phyloP scores from a whole-genome alignment of 768 basidiomycete species.

The Brasilioporus rufonigricans region DNA sequence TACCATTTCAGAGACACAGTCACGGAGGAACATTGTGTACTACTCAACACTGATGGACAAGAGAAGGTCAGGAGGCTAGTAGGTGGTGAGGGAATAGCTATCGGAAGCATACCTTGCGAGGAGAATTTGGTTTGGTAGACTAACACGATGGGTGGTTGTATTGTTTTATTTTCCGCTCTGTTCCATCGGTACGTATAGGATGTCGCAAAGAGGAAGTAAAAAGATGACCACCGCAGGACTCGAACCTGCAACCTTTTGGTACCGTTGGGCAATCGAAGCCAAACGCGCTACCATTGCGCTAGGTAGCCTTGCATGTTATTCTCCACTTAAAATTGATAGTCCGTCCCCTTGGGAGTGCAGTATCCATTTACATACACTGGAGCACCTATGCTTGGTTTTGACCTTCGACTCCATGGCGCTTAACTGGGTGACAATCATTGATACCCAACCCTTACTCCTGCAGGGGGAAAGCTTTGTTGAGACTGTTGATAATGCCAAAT shows the following conservation, averaged over 20 bases:
- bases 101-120: slow-evolving; percentile 61
- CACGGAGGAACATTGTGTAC: slow-evolving; percentile 53
- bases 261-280: slow-evolving; percentile 76
- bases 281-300: slow-evolving; percentile 96
- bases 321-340: background rate
- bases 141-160: background rate
- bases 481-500: slow-evolving; percentile 56
- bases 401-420: slow-evolving; percentile 55
- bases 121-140: slow-evolving; percentile 15
- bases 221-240: slow-evolving; percentile 85
- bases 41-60: slow-evolving; percentile 38
- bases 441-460: slow-evolving; percentile 57
- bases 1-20: slow-evolving; percentile 61
- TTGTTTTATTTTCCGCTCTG: background rate
- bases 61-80: slow-evolving; percentile 33
- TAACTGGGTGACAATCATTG: slow-evolving; percentile 72
- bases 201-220: background rate
- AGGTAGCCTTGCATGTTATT: slow-evolving; percentile 51
- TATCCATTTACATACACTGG: background rate
- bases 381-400: background rate
- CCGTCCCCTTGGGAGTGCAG: background rate
- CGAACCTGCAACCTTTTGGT: slow-evolving; percentile 98
- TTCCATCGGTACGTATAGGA: background rate
- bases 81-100: slow-evolving; percentile 50
- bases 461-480: slow-evolving; percentile 60